Base-by-base conservation (phyloP, 1,284 basidiomycete species). In the Lentinus polychrous region DNA sequence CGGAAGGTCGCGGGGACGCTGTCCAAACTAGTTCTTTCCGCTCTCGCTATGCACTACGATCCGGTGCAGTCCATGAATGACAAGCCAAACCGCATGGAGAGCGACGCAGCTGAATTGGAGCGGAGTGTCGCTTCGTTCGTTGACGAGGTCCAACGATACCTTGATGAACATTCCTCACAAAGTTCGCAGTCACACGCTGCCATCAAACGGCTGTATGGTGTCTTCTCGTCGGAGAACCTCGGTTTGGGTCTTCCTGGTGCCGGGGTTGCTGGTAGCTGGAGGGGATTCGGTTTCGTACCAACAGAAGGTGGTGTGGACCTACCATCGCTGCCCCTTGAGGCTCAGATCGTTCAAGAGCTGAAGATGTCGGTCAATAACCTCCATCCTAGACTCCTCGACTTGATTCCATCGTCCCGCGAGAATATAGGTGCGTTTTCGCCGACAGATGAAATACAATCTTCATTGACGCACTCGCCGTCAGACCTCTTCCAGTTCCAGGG, bases 1-100 rank as follows among this genome's bases (percentile, higher is more conserved):
- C 73, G 85, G 36, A 86, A 86, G 57, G 85, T 89, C 23, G 87
- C 86, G 2, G 85, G 86, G 11, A 88, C 86, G 1, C 67, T 88
- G 15, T 89, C 86, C 8, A 80, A 87, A 58, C 67, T 88, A 14
- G 85, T 88, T 8, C 70, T 88, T 1, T 87, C 86, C 6, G 83
- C 85, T 20, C 76, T 86, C 41, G 86, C 86, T 0, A 80, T 87
- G 68, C 78, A 84, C 57, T 88, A 86, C 52, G 83, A 88, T 59
- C 83, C 83, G 0, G 79, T 78, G 15, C 73, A 77, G 2, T 72
- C 78, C 17, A 62, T 75, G 14, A 66, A 73, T 11, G 83, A 89
- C 53, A 82, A 83, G n/a, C 73, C 81, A 1, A 78, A 75, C 52
- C 78, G 85, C 32, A 85, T 90, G 51, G 82, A 86, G 56, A 74